phyloP scores from a whole-genome alignment of 179 eudicot species.

The Corrigiola litoralis region DNA sequence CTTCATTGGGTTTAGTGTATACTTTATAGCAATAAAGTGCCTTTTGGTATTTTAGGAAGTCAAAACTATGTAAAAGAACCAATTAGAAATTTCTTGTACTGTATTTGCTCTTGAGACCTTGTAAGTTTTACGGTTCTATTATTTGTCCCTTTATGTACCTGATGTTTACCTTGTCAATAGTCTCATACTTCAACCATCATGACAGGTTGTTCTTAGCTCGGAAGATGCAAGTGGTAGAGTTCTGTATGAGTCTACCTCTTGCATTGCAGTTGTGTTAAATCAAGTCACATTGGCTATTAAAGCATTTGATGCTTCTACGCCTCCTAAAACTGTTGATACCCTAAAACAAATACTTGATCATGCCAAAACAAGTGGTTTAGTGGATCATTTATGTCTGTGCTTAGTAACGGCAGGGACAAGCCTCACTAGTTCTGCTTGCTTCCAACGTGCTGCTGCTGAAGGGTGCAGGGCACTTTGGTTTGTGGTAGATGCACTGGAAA shows the following conservation, averaged over 20 bases:
- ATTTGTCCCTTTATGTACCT: background rate
- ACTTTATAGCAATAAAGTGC: background rate
- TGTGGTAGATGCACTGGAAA: conserved; percentile 66
- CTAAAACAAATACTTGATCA: conserved; percentile 70
- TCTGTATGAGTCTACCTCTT: conserved; percentile 71
- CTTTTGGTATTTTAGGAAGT: background rate
- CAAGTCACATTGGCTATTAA: conserved; percentile 62
- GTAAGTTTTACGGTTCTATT: too few relatives aligned
- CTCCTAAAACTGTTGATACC: conserved; percentile 34
- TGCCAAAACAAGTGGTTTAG: conserved; percentile 66
- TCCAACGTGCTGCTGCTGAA: conserved; percentile 88
- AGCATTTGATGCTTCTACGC: conserved; percentile 38
- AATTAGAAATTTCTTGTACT: too few relatives aligned
- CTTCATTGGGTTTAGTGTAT: background rate
- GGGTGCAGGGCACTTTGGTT: conserved; percentile 85
- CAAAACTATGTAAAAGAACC: too few relatives aligned
- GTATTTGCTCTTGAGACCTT: too few relatives aligned
- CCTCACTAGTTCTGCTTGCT: conserved; percentile 75
- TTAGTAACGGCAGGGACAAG: conserved; percentile 74
- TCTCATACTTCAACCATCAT: conserved; percentile 7
- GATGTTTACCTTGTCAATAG: conserved; percentile 1
- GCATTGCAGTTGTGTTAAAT: conserved; percentile 68
- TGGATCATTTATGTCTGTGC: conserved; percentile 56
- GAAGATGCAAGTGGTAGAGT: conserved; percentile 74
- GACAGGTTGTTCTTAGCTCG: conserved; percentile 53